Evolutionary conservation across 805 yeast species (phyloP).

Genomic region (Vanderwaltozyma yarrowii): DNA sequence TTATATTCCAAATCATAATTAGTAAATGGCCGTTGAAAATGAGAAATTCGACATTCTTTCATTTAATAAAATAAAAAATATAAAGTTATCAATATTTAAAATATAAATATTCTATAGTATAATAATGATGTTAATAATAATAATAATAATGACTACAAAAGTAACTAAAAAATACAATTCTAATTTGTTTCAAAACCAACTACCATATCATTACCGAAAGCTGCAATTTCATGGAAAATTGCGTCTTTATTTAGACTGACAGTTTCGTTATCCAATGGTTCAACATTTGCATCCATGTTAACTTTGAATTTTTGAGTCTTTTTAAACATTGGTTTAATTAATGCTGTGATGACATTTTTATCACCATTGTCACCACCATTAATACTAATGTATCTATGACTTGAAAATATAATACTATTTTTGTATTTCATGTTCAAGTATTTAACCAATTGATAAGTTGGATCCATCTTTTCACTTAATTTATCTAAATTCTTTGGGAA

Average conservation of each 20-base stretch:
- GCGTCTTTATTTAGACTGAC: constrained; percentile 63
- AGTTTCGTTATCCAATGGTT: constrained; percentile 44
- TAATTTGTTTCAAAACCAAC: constrained; percentile 27
- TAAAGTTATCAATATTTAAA: too few relatives aligned
- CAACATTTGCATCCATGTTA: constrained; percentile 62
- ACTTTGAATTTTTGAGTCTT: constrained; percentile 64
- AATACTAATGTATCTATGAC: constrained; percentile 42
- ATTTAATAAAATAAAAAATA: too few relatives aligned
- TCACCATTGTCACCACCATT: constrained; percentile 45
- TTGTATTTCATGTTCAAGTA: constrained; percentile 57
- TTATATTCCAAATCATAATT: too few relatives aligned
- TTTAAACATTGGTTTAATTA: constrained; percentile 60
- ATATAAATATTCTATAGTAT: too few relatives aligned
- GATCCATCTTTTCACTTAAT: constrained; percentile 45
- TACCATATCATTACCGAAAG: constrained; percentile 59
- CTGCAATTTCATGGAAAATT: constrained; percentile 58
- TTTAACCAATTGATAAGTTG: constrained; percentile 45
- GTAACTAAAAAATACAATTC: too few relatives aligned
- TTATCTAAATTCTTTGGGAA: constrained; percentile 31
- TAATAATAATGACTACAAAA: too few relatives aligned
- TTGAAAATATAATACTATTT: constrained; percentile 61
- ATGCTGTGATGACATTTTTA: constrained; percentile 61
- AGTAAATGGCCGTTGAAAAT: too few relatives aligned
- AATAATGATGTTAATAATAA: too few relatives aligned
- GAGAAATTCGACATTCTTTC: too few relatives aligned